phyloP scores from a whole-genome alignment of 2,329 filamentous ascomycete genomes.

The Fusarium duplospermum region DNA sequence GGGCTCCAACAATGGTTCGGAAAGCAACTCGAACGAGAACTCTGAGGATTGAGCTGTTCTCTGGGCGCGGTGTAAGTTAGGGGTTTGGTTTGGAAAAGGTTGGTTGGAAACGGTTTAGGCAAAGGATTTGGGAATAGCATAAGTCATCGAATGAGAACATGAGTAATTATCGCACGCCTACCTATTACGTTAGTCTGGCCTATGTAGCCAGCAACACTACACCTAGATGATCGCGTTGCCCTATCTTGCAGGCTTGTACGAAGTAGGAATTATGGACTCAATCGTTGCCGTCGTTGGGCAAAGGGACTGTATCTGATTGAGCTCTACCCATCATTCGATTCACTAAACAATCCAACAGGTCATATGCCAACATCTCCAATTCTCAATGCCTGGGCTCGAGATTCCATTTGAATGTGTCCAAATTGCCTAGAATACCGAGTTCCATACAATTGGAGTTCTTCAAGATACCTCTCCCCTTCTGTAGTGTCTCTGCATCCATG shows the following conservation, averaged over 20 bases:
- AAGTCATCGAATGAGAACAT: slow-evolving; percentile 27
- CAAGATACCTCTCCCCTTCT: background rate
- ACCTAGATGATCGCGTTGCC: background rate
- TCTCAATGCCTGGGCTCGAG: background rate
- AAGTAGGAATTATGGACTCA: background rate
- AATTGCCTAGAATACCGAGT: background rate
- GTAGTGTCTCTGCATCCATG: background rate
- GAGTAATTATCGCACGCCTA: slow-evolving; percentile 10
- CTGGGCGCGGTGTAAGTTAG: background rate
- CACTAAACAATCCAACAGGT: background rate
- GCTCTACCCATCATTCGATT: background rate
- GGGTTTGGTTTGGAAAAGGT: slow-evolving; percentile 25
- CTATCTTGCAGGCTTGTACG: background rate
- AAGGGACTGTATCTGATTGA: background rate
- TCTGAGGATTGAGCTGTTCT: slow-evolving; percentile 35
- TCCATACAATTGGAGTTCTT: background rate
- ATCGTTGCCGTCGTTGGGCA: background rate
- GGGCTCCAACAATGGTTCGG: slow-evolving; percentile 61
- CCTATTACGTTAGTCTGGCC: background rate
- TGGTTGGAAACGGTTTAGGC: slow-evolving; percentile 20
- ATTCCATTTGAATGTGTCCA: background rate
- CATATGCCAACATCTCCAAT: background rate
- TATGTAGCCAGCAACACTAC: background rate
- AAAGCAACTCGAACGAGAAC: slow-evolving; percentile 46
- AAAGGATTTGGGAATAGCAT: slow-evolving; percentile 21